Base-by-base conservation (phyloP, 2,329 filamentous ascomycete genomes). In the Ceratocystis lukuohia region DNA sequence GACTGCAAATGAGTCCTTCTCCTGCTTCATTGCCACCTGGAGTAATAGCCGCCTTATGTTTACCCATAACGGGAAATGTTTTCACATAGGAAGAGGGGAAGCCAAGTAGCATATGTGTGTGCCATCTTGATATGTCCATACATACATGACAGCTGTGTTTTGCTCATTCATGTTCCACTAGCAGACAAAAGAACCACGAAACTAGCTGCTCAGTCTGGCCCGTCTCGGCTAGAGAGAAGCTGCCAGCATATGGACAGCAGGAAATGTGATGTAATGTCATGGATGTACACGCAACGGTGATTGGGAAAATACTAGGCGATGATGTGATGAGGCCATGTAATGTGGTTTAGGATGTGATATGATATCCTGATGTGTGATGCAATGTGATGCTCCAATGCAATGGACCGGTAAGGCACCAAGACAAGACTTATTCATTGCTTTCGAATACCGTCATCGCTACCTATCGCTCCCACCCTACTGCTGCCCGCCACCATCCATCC, bases 391-490 rank as follows among this genome's bases (percentile, higher is more conserved):
- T 30, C 56, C 56, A 59, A 33, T 59, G 56, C 56, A 59, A 33
- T 59, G 28, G 56, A 20, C 17, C 33, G 56, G 56, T 59, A 59
- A 59, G 56, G 56, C 56, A 30, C 56, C 56, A 59, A 59, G 56
- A 17, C 3, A 15, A 12, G 10, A 41, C 3, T 41, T 41, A 41
- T 41, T 37, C 56, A 33, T 30, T 59, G n/a, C 15, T 59, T 33
- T 59, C 0, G n/a, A 30, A 30, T 30, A 37, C 33, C 56, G 50
- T 56, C 50, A n/a, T 48, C 45, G n/a, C 45, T 33, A 7, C 30
- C 6, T 33, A 20, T 41, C 46, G 5, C 22, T 53, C 7, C 17
- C 20, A 53, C 28, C 28, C 28, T 28, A 28, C 48, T 25, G 12
- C 48, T 25, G 25, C 2, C 48, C 22, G n/a, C n/a, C 8, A 50